A percentile compares a stretch with the other conserved stretches of the same genome.
Evolutionary conservation across 2,329 filamentous ascomycete genomes (phyloP).

Genomic region (Atkinsonella hypoxylon): DNA sequence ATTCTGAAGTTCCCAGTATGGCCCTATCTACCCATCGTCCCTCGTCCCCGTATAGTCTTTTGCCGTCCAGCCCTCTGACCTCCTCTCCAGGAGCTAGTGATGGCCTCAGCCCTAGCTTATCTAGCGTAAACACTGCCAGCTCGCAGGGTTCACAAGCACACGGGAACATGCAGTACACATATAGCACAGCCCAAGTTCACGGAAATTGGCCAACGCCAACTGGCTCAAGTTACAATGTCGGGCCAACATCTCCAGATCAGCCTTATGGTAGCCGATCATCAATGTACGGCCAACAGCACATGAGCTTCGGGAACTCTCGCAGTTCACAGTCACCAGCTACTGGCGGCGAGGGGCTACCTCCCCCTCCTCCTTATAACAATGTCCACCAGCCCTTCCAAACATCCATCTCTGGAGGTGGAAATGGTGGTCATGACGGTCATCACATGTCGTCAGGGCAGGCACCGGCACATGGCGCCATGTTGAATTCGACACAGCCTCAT

Average conservation of each 20-base stretch:
- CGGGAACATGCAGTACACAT: conserved; percentile 34
- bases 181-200: conserved; percentile 35
- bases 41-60: conserved; percentile 15
- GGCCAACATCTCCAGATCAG: conserved; percentile 26
- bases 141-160: conserved; percentile 45
- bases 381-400: conserved; percentile 54
- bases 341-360: conserved; percentile 47
- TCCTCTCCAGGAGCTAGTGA: conserved; percentile 40
- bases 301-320: conserved; percentile 24
- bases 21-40: conserved; percentile 11
- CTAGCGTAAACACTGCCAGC: conserved; percentile 48
- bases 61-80: conserved; percentile 21
- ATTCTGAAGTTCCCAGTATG: conserved; percentile 25
- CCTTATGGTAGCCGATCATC: conserved; percentile 17
- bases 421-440: conserved; percentile 22
- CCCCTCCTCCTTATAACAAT: conserved; percentile 52
- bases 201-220: conserved; percentile 48
- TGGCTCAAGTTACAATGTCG: conserved; percentile 37
- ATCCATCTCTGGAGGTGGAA: conserved; percentile 37
- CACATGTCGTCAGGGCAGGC: conserved; percentile 20
- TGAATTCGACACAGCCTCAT: conserved; percentile 29
- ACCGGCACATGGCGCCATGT: conserved; percentile 13
- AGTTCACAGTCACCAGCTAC: conserved; percentile 36
- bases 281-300: conserved; percentile 37
- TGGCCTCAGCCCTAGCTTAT: conserved; percentile 48